A percentile compares a stretch with the other conserved stretches of the same genome.
Evolutionary conservation across 2,329 filamentous ascomycete species (phyloP).

Genomic region (Rhynchosporium graminicola): DNA sequence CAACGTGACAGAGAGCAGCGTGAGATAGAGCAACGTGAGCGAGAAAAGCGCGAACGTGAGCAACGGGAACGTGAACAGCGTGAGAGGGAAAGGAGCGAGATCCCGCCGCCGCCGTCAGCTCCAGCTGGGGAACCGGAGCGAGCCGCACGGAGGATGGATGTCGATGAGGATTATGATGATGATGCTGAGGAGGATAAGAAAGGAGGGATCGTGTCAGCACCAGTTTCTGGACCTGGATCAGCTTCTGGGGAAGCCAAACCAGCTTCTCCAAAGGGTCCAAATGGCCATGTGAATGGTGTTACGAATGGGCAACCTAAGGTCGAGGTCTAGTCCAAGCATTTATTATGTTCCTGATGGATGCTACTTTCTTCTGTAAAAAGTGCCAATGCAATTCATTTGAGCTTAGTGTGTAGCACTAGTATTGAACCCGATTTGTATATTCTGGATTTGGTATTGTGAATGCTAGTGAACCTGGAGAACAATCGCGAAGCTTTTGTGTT

Average conservation of each 20-base stretch:
- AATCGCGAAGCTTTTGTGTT: neutral
- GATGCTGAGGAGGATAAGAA: constrained; percentile 85
- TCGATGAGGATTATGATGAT: constrained; percentile 97
- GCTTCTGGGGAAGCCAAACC: constrained; percentile 51
- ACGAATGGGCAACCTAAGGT: constrained; percentile 39
- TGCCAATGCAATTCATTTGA: constrained; percentile 1
- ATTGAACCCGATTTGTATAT: neutral
- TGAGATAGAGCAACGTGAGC: constrained; percentile 29
- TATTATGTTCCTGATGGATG: constrained; percentile 12
- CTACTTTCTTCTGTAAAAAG: constrained; percentile 11
- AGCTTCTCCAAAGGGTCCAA: constrained; percentile 47
- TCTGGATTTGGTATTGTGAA: neutral
- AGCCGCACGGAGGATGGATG: constrained; percentile 91
- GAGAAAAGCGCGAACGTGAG: constrained; percentile 25
- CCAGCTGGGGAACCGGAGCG: constrained; percentile 72
- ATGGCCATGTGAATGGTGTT: constrained; percentile 39
- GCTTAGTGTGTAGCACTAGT: constrained; percentile 21
- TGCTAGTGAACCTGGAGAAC: neutral
- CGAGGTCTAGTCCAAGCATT: constrained; percentile 28
- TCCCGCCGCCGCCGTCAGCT: constrained; percentile 45
- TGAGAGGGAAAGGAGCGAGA: constrained; percentile 43
- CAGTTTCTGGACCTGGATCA: constrained; percentile 48
- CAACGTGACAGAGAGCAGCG: constrained; percentile 28
- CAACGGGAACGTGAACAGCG: constrained; percentile 27
- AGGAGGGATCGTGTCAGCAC: constrained; percentile 48